Base-by-base conservation (phyloP, 2,329 filamentous ascomycete genomes). In the Colletotrichum tamarilloi region DNA sequence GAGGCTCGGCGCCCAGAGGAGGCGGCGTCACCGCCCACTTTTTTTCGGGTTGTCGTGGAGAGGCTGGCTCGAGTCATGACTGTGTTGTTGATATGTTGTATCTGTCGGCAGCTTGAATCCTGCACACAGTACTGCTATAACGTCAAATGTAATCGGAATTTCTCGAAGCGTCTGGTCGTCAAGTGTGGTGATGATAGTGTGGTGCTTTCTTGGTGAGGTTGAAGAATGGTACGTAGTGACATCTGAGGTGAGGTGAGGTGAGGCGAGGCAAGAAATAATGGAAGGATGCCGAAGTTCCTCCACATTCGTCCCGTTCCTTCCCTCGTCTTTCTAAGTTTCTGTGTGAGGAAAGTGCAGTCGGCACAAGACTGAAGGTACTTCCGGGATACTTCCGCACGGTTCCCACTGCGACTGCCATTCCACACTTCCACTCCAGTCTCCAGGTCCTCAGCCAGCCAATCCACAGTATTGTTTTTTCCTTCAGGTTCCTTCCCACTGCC, bases 1-100 rank as follows among this genome's bases (percentile, higher is more conserved):
- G n/a, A 70, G 55, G 56, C 70, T 73, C 70, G 70, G 70, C 70
- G 70, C 66, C 70, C 70, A 70, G 70, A 65, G 32, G 12, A n/a
- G 49, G 55, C 42, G 70, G 66, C 66, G 66, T 69, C 66, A 70
- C 66, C 42, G 30, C 42, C 70, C 70, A 73, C 70, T 73, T 73
- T 68, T n/a, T 19, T 42, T 42, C 69, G 62, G 66, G 26, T 32
- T 42, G 26, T 60, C 38, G n/a, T 63, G 32, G 49, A 9, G 22
- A 68, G 24, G n/a, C 32, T 16, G 11, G 32, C 46, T 49, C 52
- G 70, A 73, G 59, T 73, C 67, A 73, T 63, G 59, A 11, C 38
- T 14, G 5, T 49, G 35, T 12, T 64, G 65, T 53, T 30, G 59
- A 32, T 26, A 24, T 14, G 59, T 5, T 42, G n/a, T 38, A 7